These are phyloP conservation scores for Tetratostichococcus sp. DNA, from an alignment of 139 green algal genomes.

Conservation along the genomic window DNA sequence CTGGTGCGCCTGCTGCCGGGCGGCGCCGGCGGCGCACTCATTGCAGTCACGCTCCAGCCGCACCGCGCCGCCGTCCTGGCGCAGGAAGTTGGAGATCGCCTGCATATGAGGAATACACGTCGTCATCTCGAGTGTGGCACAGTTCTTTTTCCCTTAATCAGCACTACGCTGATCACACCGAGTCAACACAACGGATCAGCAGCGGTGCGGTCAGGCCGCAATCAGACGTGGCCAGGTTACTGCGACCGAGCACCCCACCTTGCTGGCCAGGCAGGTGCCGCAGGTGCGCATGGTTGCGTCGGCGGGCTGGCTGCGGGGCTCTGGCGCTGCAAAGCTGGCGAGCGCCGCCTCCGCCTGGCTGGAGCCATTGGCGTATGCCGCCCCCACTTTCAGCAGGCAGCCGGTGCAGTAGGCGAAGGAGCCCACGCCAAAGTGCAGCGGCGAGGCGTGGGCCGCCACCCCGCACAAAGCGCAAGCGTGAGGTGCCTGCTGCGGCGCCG, in stretches of 20 bases:
- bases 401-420: slow-evolving; percentile 1
- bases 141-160: too few relatives aligned
- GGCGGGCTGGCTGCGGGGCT: not conserved
- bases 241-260: not conserved
- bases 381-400: not conserved
- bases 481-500: too few relatives aligned
- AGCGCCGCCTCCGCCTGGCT: not conserved
- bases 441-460: not conserved
- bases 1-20: not conserved
- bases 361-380: not conserved
- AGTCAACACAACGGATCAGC: too few relatives aligned
- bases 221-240: too few relatives aligned
- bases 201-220: too few relatives aligned
- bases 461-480: not conserved
- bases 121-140: too few relatives aligned
- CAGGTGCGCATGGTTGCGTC: not conserved
- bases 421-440: not conserved
- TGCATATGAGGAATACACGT: not conserved
- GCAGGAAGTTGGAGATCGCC: not conserved
- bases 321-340: not conserved
- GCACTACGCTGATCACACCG: too few relatives aligned
- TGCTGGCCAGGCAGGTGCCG: not conserved
- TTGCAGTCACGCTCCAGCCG: not conserved
- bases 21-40: not conserved
- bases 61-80: not conserved